phyloP scores from a whole-genome alignment of 306 rosid genomes.

The Cucurbita ficifolia region DNA sequence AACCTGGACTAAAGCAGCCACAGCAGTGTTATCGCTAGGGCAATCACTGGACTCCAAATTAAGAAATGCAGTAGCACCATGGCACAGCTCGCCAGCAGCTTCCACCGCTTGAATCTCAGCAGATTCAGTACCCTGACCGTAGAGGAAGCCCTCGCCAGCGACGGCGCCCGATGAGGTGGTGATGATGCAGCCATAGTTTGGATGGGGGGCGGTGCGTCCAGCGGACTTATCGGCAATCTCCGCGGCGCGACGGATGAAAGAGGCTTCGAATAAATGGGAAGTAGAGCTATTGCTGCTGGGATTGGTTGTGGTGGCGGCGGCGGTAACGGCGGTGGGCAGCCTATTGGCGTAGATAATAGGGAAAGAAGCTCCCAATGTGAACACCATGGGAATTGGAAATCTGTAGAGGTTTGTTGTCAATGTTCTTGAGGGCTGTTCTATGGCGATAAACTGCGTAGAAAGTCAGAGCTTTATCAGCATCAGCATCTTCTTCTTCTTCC shows the following conservation, averaged over 20 bases:
- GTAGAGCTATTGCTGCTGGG: neutral
- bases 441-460: too few relatives aligned
- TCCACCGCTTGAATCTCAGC: conserved; percentile 78
- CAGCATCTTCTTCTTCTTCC: neutral
- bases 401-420: neutral
- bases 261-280: conserved; percentile 31
- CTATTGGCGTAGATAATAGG: neutral
- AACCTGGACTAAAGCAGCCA: conserved; percentile 76
- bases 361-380: conserved; percentile 1
- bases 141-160: conserved; percentile 77
- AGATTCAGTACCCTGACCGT: conserved; percentile 71
- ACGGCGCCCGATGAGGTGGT: conserved; percentile 36
- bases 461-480: neutral
- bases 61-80: conserved; percentile 55
- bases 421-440: neutral
- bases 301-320: neutral
- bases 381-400: neutral
- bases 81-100: conserved; percentile 35
- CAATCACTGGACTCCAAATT: conserved; percentile 93
- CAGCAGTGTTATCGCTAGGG: conserved; percentile 61
- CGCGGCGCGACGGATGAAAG: conserved; percentile 50
- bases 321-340: neutral
- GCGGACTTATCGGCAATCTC: conserved; percentile 58
- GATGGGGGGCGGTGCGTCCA: conserved; percentile 83
- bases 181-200: conserved; percentile 81